Base-by-base conservation (phyloP, 495 filamentous ascomycete genomes). In the Penicillium taxi region DNA sequence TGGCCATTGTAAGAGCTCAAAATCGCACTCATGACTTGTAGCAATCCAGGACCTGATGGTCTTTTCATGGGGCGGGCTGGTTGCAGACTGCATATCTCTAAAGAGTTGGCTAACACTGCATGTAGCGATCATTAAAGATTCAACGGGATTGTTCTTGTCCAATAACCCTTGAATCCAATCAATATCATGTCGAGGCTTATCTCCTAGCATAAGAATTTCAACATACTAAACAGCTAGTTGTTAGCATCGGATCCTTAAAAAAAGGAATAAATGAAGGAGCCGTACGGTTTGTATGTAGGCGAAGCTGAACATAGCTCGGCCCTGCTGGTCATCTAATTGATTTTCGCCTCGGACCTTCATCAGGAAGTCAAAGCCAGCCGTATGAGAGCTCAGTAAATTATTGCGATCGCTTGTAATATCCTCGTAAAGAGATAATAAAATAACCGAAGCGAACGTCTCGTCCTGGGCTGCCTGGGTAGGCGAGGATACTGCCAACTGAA, bases 221-320 rank as follows among this genome's bases (percentile, higher is more conserved):
- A 66, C 52, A 39, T 59, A 58, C 66, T 69, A 35, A 4, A 17
- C n/a, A n/a, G n/a, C n/a, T 0, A 4, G 23, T 13, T 9, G 17
- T 58, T 12, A 54, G 37, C 22, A 43, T 22, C 32, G 14, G 5
- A 25, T 11, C 19, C 22, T 9, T 9, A 26, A 20, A 4, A 13
- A 2, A 41, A 13, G 21, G 12, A 9, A 6, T 22, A 9, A 14
- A 27, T 8, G 29, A 25, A 26, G 3, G 4, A 7, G 9, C 51
- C 58, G 28, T 43, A 69, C 66, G 39, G 51, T 62, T 35, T 65
- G 63, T 11, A 56, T 48, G 52, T 59, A 67, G 19, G 62, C 66
- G 49, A 63, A 67, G 18, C 50, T 56, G 24, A 69, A 66, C 43
- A 69, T 45, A 44, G 57, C 61, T n/a, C 62, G 48, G 18, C 66